Evolutionary conservation across 2,329 filamentous ascomycete species (phyloP), one percentile per base, ranked within the genome.

Genomic region (Neocatenulostroma microsporum): DNA sequence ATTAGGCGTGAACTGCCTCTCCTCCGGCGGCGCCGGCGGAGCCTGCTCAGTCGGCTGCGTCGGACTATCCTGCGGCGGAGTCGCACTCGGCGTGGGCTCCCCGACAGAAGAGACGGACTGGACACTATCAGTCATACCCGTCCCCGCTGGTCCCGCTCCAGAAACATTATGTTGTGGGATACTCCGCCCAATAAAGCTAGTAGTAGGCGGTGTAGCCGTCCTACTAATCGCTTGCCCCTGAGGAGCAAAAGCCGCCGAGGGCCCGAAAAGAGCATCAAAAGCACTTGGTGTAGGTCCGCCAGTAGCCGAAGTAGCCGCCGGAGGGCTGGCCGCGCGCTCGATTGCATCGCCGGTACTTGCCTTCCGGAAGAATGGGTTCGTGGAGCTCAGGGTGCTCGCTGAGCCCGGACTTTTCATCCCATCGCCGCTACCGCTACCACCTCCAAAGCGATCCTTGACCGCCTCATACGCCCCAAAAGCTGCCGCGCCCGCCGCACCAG

Each of bases 281-380:
- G 58, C 58, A 37, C 56, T 60, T 6, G 56, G 54, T 7, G 48
- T 58, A 9, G 56, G 56, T 21, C 51, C 54, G 17, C 38, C 31
- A n/a, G 44, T 21, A 19, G 43, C 21, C 9, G 36, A 23, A 5
- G 36, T 33, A 11, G 46, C 25, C n/a, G n/a, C n/a, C 13, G 45
- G 46, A 8, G 51, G 51, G 26, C 50, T 56, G 8, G 44, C 41
- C 8, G 51, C 37, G 11, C 49, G 44, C 21, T 49, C 39, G 3
- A 40, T 36, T n/a, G 42, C 32, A n/a, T 36, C 46, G 17, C 53
- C 49, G 12, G 40, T 42, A 24, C 51, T 52, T 9, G 69, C 65
- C 40, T 71, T 73, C 54, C 86, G 80, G 68, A 95, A 95, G 70
- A 98, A 98, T 1, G 91, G 91, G 58, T 98, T 98, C 54, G 87